Base-by-base conservation (phyloP, 106 monocot genomes). In the Gastrodia elata region DNA sequence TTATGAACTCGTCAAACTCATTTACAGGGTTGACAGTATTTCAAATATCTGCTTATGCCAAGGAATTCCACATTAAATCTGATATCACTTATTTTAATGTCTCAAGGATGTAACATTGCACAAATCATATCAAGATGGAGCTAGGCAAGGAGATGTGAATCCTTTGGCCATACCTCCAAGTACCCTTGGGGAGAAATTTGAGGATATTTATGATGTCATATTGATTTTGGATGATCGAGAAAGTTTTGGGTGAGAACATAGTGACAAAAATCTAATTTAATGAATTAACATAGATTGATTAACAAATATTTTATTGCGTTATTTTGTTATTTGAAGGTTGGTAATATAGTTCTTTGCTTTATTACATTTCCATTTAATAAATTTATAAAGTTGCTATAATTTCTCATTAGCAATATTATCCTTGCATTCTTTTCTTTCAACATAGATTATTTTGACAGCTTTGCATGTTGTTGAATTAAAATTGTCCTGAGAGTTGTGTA, bases 191-290 rank as follows among this genome's bases (percentile, higher is more conserved):
- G 80, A 92, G 70, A 89, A 78, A 61, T 96, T 96, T 84, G 83
- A 86, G 39, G 88, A 88, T 34, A 72, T 41, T 37, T 96, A 96
- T 83, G 86, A 96, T 78, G 80, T 96, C 55, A 90, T 92, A 38
- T 84, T 96, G 77, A 76, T 96, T 75, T 83, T 96, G 88, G 96
- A 96, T 82, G 92, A 96, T 71, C 87, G 96, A 24, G 96, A 96
- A 72, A 87, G 86, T 38, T 96, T 96, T 75, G 96, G 92, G 96
- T 96, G 39, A 80, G 96, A 84, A 73, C 20, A 72, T 4, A 49
- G 15, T 58, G 27, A 25, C 2, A 58, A 32, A 61, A 69, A 69
- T 1, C 24, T 24, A 41, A 69, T 34, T 18, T 67, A 37, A 20
- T 67, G 36, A 67, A 25, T 69, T 69, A 22, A 27, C 37, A 37